A percentile compares a stretch with the other conserved stretches of the same genome.
These are phyloP conservation scores for Linnemannia zychae DNA, from an alignment of 192 early-diverging fungal species.

Conservation along the genomic window DNA sequence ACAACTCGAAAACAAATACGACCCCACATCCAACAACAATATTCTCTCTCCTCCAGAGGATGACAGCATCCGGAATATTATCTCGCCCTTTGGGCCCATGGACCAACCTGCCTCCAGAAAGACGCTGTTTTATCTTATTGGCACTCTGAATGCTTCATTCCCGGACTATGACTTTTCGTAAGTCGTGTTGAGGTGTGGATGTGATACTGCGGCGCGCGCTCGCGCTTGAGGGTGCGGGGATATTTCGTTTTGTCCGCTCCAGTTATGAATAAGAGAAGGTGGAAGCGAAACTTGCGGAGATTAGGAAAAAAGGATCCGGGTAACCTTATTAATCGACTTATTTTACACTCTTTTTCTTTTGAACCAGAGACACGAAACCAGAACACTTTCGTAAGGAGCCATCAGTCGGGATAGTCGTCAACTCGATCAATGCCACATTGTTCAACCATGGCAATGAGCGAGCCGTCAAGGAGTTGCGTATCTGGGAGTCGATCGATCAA, in stretches of 20 bases:
- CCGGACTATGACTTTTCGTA: conserved; percentile 98
- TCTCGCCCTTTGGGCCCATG: conserved; percentile 91
- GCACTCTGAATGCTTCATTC: conserved; percentile 95
- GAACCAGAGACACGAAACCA: conserved; percentile 77
- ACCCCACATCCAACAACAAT: conserved; percentile 60
- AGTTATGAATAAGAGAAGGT: neutral
- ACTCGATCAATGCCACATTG: conserved; percentile 88
- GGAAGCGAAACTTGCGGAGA: neutral
- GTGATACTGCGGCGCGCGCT: too few relatives aligned
- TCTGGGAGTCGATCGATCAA: conserved; percentile 93
- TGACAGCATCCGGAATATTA: conserved; percentile 73
- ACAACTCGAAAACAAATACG: conserved; percentile 89
- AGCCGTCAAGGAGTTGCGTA: conserved; percentile 67
- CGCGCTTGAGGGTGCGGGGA: too few relatives aligned
- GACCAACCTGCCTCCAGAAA: conserved; percentile 84
- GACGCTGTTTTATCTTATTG: conserved; percentile 94
- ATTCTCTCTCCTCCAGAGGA: conserved; percentile 68
- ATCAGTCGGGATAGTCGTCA: conserved; percentile 75
- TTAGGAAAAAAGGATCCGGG: neutral
- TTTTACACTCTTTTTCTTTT: neutral
- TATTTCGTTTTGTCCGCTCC: neutral
- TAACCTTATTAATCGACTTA: neutral
- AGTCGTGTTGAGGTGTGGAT: conserved; percentile 3
- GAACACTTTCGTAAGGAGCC: conserved; percentile 86
- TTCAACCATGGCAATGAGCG: conserved; percentile 84